Evolutionary conservation across 345 rosid genomes (phyloP).

Genomic region (Populus simonii): DNA sequence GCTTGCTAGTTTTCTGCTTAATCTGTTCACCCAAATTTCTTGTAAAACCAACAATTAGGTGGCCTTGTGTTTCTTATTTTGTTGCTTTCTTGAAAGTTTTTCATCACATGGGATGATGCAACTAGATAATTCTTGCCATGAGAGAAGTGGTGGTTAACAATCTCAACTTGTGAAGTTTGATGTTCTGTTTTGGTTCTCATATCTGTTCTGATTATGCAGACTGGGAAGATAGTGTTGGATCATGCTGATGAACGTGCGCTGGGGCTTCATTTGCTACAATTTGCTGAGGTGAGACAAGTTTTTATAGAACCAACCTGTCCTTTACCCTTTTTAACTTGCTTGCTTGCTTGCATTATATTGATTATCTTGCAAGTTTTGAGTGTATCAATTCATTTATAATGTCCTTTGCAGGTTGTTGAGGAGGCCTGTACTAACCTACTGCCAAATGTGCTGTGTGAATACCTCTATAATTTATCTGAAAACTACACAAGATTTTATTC

Average conservation of each 20-base stretch:
- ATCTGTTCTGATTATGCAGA: constrained; percentile 34
- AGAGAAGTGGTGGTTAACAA: neutral
- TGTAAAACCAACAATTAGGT: neutral
- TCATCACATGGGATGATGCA: neutral
- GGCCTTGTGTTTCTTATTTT: no score
- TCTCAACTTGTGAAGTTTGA: neutral
- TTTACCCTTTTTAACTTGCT: neutral
- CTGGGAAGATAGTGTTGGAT: constrained; percentile 48
- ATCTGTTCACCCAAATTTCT: neutral
- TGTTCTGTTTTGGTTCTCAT: constrained; percentile 2
- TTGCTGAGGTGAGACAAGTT: constrained; percentile 60
- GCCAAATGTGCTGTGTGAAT: constrained; percentile 75
- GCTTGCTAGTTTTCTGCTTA: neutral
- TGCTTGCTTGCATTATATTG: neutral
- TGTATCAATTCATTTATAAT: constrained; percentile 1
- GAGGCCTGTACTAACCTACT: constrained; percentile 73
- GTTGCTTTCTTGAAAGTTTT: no score
- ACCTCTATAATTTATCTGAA: constrained; percentile 71
- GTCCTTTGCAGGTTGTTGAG: constrained; percentile 63
- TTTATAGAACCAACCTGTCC: neutral
- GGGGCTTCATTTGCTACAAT: constrained; percentile 83
- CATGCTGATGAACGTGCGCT: constrained; percentile 67
- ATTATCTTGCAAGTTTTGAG: neutral
- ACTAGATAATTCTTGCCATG: neutral
- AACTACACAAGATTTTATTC: constrained; percentile 71